These are phyloP conservation scores for Dichotomopilus funicola DNA, from an alignment of 2,329 filamentous ascomycete genomes.

Conservation along the genomic window DNA sequence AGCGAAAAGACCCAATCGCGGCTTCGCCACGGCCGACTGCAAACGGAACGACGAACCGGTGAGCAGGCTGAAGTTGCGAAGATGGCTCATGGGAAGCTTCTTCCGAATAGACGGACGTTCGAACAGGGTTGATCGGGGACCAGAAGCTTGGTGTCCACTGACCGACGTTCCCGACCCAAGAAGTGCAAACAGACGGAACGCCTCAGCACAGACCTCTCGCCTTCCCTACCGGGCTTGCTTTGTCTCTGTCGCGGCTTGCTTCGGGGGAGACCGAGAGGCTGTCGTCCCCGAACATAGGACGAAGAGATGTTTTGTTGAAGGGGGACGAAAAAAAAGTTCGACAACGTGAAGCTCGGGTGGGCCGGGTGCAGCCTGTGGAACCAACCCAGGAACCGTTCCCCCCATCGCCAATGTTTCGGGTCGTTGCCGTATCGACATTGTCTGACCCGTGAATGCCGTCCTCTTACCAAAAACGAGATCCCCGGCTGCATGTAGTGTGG, in stretches of 20 bases:
- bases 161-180: not conserved
- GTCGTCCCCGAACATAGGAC: too few relatives aligned
- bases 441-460: conserved; percentile 9
- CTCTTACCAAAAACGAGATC: not conserved
- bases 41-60: conserved; percentile 2
- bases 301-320: too few relatives aligned
- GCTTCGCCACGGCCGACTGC: not conserved
- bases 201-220: not conserved
- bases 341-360: not conserved
- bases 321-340: too few relatives aligned
- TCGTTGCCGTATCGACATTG: conserved; percentile 9
- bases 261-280: too few relatives aligned
- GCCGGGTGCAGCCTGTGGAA: too few relatives aligned
- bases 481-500: not conserved
- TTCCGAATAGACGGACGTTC: not conserved
- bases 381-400: not conserved
- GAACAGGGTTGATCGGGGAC: not conserved
- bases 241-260: not conserved
- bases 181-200: conserved; percentile 1
- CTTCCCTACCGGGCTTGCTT: not conserved
- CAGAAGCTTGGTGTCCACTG: not conserved
- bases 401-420: conserved; percentile 12
- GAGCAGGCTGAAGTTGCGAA: not conserved
- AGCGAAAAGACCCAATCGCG: not conserved
- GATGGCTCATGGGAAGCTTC: not conserved